A percentile compares a stretch with the other conserved stretches of the same genome.
Evolutionary conservation across 768 basidiomycete species (phyloP).

Genomic region (Suillus sp.): DNA sequence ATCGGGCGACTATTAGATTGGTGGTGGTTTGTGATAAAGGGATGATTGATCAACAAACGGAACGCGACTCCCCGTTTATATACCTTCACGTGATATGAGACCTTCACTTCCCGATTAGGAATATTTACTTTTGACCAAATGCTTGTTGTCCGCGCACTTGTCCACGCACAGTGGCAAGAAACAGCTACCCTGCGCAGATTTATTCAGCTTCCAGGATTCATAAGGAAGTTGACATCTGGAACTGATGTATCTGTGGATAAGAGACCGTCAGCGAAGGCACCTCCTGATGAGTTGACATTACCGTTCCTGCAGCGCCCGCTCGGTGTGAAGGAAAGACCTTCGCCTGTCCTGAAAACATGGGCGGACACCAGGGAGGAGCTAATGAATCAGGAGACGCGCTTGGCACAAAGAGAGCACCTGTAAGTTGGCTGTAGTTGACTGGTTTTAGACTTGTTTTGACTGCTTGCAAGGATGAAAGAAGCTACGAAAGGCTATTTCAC

Average conservation of each 20-base stretch:
- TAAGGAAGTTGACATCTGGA: background rate
- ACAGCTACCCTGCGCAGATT: slow-evolving; percentile 13
- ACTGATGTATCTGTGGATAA: slow-evolving; percentile 9
- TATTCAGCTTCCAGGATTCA: slow-evolving; percentile 11
- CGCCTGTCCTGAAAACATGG: slow-evolving; percentile 57
- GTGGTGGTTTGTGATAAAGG: slow-evolving; percentile 35
- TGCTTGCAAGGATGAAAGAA: slow-evolving; percentile 51
- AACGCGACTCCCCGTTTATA: slow-evolving; percentile 36
- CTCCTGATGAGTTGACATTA: slow-evolving; percentile 24
- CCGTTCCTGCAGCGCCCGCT: slow-evolving; percentile 62
- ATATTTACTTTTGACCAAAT: slow-evolving; percentile 21
- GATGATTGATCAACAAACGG: slow-evolving; percentile 34
- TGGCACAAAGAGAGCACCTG: slow-evolving; percentile 70
- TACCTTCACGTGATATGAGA: slow-evolving; percentile 32
- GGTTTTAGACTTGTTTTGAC: slow-evolving; percentile 6
- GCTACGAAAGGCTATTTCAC: slow-evolving; percentile 85
- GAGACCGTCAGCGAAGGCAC: background rate
- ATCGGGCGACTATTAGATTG: slow-evolving; percentile 13
- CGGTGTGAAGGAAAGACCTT: slow-evolving; percentile 73
- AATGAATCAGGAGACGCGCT: slow-evolving; percentile 68
- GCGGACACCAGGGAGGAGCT: slow-evolving; percentile 66
- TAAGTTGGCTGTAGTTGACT: slow-evolving; percentile 26
- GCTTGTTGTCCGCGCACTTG: slow-evolving; percentile 21
- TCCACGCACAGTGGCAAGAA: slow-evolving; percentile 14
- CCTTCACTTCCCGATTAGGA: slow-evolving; percentile 22